These are phyloP conservation scores for Stagonosporopsis tanaceti DNA, from an alignment of 2,329 filamentous ascomycete genomes.

Conservation along the genomic window DNA sequence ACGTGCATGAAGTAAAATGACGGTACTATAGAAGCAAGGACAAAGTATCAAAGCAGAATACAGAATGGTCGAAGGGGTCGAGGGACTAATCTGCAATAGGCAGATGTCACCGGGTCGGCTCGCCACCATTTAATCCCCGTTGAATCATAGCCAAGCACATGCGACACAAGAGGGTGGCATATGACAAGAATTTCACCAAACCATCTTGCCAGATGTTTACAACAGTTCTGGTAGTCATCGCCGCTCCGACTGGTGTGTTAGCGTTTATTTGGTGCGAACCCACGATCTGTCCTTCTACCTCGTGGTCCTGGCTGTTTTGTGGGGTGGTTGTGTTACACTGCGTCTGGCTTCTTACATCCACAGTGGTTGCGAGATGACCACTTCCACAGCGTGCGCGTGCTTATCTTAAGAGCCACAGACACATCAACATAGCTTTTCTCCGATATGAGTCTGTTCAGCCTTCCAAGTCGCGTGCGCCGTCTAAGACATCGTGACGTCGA, in stretches of 20 bases:
- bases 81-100: conserved; percentile 34
- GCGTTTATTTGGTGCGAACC: conserved; percentile 4
- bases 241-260: conserved; percentile 13
- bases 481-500: conserved; percentile 9
- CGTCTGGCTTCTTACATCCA: conserved; percentile 5
- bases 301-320: conserved; percentile 21
- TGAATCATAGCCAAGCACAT: conserved; percentile 26
- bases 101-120: conserved; percentile 43
- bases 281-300: conserved; percentile 11
- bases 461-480: conserved; percentile 8
- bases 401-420: conserved; percentile 6
- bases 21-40: conserved; percentile 20
- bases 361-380: conserved; percentile 9
- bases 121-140: conserved; percentile 33
- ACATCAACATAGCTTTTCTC: conserved; percentile 2
- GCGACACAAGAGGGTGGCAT: conserved; percentile 33
- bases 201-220: background rate
- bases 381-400: conserved; percentile 15
- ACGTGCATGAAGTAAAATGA: conserved; percentile 18
- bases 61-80: conserved; percentile 17
- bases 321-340: conserved; percentile 19
- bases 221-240: conserved; percentile 7
- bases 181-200: conserved; percentile 29
- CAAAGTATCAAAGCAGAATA: conserved; percentile 19
- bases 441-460: background rate